Percentiles rank a stretch among this genome's conserved stretches.
phyloP scores from a whole-genome alignment of 345 rosid genomes.

The Limnanthes douglasii region DNA sequence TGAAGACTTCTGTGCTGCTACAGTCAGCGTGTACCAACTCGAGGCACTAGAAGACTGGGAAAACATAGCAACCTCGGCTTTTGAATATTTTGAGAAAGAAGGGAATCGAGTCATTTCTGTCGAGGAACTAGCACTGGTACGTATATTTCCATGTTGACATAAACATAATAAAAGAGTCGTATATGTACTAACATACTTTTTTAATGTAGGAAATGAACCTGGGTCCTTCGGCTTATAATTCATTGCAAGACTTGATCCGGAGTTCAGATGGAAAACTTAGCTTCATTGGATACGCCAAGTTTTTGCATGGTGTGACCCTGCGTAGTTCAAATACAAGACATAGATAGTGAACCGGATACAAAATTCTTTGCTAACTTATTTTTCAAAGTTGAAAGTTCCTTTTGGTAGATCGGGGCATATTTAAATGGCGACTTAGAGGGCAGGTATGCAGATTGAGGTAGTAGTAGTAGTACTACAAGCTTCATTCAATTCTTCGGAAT shows the following conservation, averaged over 20 bases:
- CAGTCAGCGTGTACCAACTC: slow-evolving; percentile 66
- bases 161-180: background rate
- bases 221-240: slow-evolving; percentile 30
- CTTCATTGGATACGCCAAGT: slow-evolving; percentile 58
- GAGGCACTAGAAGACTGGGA: slow-evolving; percentile 92
- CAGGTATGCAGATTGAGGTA: too few relatives aligned
- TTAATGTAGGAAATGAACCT: slow-evolving; percentile 45
- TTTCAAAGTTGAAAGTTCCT: too few relatives aligned
- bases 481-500: too few relatives aligned
- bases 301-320: slow-evolving; percentile 66
- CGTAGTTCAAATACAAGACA: slow-evolving; percentile 41
- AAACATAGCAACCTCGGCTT: slow-evolving; percentile 48
- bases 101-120: slow-evolving; percentile 70
- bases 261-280: slow-evolving; percentile 47
- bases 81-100: slow-evolving; percentile 68
- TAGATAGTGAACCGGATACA: too few relatives aligned
- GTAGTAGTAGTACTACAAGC: too few relatives aligned
- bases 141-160: slow-evolving; percentile 2
- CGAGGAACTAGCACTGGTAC: slow-evolving; percentile 69
- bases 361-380: too few relatives aligned
- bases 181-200: background rate
- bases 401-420: too few relatives aligned
- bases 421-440: too few relatives aligned
- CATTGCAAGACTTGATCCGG: slow-evolving; percentile 43
- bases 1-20: slow-evolving; percentile 92